These are phyloP conservation scores for Syncephalastrum racemosum DNA, from an alignment of 371 early-diverging fungal genomes.

Conservation along the genomic window DNA sequence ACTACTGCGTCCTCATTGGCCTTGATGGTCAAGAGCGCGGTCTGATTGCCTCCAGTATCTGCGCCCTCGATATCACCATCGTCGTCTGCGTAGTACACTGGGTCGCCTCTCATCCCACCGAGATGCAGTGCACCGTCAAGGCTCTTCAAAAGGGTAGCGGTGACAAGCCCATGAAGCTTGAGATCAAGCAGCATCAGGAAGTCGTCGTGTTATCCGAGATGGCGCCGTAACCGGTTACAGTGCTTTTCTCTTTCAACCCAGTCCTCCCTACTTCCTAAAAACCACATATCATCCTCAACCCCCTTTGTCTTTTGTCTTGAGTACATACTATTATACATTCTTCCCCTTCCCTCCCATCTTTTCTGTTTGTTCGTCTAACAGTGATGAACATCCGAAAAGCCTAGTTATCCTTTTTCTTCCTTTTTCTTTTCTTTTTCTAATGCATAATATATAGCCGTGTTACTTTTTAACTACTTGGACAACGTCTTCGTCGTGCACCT, in stretches of 20 bases:
- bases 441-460: slow-evolving; percentile 7
- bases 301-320: too few species aligned
- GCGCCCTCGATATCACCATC: slow-evolving; percentile 19
- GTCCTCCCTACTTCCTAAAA: background rate
- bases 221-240: slow-evolving; percentile 13
- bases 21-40: slow-evolving; percentile 31
- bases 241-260: background rate
- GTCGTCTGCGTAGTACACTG: slow-evolving; percentile 22
- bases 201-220: slow-evolving; percentile 30
- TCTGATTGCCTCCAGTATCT: slow-evolving; percentile 20
- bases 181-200: slow-evolving; percentile 40
- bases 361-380: too few species aligned
- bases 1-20: slow-evolving; percentile 36
- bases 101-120: slow-evolving; percentile 24
- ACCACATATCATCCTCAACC: too few species aligned
- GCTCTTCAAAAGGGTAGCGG: slow-evolving; percentile 11
- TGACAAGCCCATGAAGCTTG: slow-evolving; percentile 26
- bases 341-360: too few species aligned
- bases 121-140: slow-evolving; percentile 18
- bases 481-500: slow-evolving; percentile 97
- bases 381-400: too few species aligned
- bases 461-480: slow-evolving; percentile 89
- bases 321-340: too few species aligned
- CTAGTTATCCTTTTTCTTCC: background rate
- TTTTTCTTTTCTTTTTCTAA: background rate